These are phyloP conservation scores for Groenewaldozyma sp. DNA, from an alignment of 1,139 yeast genomes.

Conservation along the genomic window DNA sequence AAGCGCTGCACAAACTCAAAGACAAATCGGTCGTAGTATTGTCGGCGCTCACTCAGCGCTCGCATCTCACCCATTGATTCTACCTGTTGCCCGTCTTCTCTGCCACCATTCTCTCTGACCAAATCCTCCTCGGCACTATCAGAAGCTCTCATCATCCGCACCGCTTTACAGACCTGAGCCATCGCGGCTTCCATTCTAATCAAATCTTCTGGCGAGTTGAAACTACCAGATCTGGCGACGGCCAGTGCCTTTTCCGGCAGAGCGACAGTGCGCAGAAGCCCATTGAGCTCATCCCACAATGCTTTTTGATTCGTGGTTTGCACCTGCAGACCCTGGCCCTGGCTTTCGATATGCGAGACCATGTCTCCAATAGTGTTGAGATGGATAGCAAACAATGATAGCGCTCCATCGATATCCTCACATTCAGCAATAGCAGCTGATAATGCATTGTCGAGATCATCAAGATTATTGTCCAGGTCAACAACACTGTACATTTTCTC, in stretches of 20 bases:
- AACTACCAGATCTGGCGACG: slow-evolving; percentile 39
- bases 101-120: neutral
- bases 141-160: slow-evolving; percentile 25
- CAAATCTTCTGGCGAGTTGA: slow-evolving; percentile 41
- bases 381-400: slow-evolving; percentile 50
- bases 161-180: slow-evolving; percentile 52
- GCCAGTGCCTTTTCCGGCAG: slow-evolving; percentile 49
- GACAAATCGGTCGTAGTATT: slow-evolving; percentile 51
- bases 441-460: slow-evolving; percentile 39
- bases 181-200: slow-evolving; percentile 49
- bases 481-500: slow-evolving; percentile 42
- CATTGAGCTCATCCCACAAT: slow-evolving; percentile 59
- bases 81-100: slow-evolving; percentile 22
- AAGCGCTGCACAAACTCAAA: slow-evolving; percentile 44
- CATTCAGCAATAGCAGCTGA: slow-evolving; percentile 50
- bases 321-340: slow-evolving; percentile 77
- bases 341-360: slow-evolving; percentile 60
- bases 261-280: slow-evolving; percentile 60
- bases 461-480: slow-evolving; percentile 35
- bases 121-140: slow-evolving; percentile 5
- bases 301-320: slow-evolving; percentile 72
- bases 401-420: slow-evolving; percentile 47
- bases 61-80: slow-evolving; percentile 57
- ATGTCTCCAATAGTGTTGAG: slow-evolving; percentile 56
- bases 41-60: slow-evolving; percentile 62